Evolutionary conservation across 2,329 filamentous ascomycete species (phyloP), one percentile per base, ranked within the genome.

Genomic region (Fusarium guadeloupense): DNA sequence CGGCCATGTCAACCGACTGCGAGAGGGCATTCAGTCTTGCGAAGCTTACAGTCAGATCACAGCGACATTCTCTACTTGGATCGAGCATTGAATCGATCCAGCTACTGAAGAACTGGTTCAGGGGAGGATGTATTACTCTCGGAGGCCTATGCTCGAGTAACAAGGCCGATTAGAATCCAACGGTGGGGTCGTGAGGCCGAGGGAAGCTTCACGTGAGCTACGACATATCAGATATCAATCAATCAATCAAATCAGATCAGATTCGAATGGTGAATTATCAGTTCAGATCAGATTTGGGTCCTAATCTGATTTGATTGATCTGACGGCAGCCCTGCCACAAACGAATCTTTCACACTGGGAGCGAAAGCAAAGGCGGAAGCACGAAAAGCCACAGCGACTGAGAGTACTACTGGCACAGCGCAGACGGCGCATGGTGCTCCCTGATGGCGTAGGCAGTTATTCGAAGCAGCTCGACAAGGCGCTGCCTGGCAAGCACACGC

Each of bases 1-100:
- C 39, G 10, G 25, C 39, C 10, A 41, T 41, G 16, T 30, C 10
- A 30, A 30, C 43, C 19, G 54, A 58, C 43, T 53, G 43, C 21
- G 43, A 49, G 54, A 48, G 54, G 30, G 48, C 54, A 44, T 58
- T 53, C 39, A 53, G 48, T 46, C 25, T 49, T 37, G 44, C 28
- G 26, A 58, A 46, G 48, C 40, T 52, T 19, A 46, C 28, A 21
- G 42, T 53, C 16, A 53, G 41, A 13, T 53, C 20, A 35, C 20
- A 53, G 30, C 16, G 26, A 20, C 35, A 46, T 46, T 40, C 41
- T 30, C 23, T 46, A 30, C 16, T 46, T 28, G 9, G n/a, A 19
- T 13, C n/a, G n/a, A 41, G 23, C n/a, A 41, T 41, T 19, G n/a
- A 41, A 25, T 30, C 25, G 25, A 30, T 41, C 10, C 9, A 41